Percentiles rank a stretch among this genome's conserved stretches.
phyloP scores from a whole-genome alignment of 805 yeast species.

The Ogataea polymorpha region DNA sequence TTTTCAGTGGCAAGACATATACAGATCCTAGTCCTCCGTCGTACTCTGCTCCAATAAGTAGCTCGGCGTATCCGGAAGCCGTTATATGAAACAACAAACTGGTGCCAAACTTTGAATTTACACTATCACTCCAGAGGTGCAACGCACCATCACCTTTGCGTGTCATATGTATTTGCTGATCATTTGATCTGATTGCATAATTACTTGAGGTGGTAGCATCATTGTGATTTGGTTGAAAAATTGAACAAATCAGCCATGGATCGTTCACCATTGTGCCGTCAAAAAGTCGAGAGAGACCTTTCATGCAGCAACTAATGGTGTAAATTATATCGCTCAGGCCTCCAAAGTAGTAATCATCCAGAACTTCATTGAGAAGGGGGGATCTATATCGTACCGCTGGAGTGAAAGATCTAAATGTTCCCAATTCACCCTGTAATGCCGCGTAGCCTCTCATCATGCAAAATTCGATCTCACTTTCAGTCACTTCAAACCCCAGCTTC shows the following conservation, averaged over 20 bases:
- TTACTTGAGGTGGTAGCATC: background rate
- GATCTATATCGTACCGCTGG: conserved; percentile 30
- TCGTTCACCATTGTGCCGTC: conserved; percentile 21
- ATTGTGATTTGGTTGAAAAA: conserved; percentile 8
- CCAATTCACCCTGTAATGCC: conserved; percentile 47
- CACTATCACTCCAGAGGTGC: background rate
- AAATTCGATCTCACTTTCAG: conserved; percentile 35
- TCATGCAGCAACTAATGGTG: conserved; percentile 39
- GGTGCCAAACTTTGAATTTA: conserved; percentile 45
- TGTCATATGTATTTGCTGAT: background rate
- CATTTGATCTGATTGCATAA: background rate
- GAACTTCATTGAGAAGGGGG: conserved; percentile 40
- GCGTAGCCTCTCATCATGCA: conserved; percentile 57
- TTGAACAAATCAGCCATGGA: conserved; percentile 38
- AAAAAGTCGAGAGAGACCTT: conserved; percentile 42
- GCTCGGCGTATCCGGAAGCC: conserved; percentile 31
- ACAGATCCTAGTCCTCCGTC: conserved; percentile 44
- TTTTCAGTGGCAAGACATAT: conserved; percentile 40
- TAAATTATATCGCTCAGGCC: conserved; percentile 47
- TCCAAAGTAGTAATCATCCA: conserved; percentile 51
- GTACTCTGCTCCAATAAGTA: conserved; percentile 51
- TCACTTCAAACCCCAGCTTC: conserved; percentile 36
- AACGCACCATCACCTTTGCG: background rate
- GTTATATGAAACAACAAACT: conserved; percentile 43
- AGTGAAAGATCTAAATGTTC: conserved; percentile 9